A percentile compares a stretch with the other conserved stretches of the same genome.
Evolutionary conservation across 495 filamentous ascomycete genomes (phyloP).

Genomic region (Daldinia loculata): DNA sequence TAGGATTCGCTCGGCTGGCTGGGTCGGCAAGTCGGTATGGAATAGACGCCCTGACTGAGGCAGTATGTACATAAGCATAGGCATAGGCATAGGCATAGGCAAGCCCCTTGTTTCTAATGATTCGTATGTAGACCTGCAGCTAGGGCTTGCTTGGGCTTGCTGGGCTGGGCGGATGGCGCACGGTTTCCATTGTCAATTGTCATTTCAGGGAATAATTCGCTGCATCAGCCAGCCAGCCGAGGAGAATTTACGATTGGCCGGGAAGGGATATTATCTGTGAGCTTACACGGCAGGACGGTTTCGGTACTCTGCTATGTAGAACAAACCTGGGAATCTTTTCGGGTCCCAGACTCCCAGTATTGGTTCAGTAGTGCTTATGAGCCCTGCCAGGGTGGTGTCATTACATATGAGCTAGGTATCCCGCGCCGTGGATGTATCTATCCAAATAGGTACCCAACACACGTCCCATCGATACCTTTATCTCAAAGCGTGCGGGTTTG

Average conservation of each 20-base stretch:
- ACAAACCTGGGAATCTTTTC: slow-evolving; percentile 31
- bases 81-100: neutral
- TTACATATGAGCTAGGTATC: too few relatives aligned
- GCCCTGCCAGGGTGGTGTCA: neutral
- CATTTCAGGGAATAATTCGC: slow-evolving; percentile 15
- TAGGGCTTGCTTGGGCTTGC: slow-evolving; percentile 8
- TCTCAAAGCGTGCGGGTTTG: too few relatives aligned
- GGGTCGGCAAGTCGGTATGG: neutral
- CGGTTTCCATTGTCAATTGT: slow-evolving; percentile 18
- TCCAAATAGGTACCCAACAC: too few relatives aligned
- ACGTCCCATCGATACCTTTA: too few relatives aligned
- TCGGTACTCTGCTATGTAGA: slow-evolving; percentile 43
- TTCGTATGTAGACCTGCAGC: slow-evolving; percentile 16
- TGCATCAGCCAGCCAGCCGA: slow-evolving; percentile 13
- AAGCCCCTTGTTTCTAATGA: slow-evolving; percentile 15
- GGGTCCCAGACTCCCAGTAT: neutral
- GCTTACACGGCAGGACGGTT: slow-evolving; percentile 40
- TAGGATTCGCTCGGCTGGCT: neutral
- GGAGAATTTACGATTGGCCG: slow-evolving; percentile 32
- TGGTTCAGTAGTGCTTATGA: slow-evolving; percentile 36
- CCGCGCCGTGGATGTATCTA: too few relatives aligned
- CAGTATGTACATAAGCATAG: too few relatives aligned
- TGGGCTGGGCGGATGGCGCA: slow-evolving; percentile 15
- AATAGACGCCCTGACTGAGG: too few relatives aligned
- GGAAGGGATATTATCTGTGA: neutral